Base-by-base conservation (phyloP, 257 asterid genomes). In the Echium plantagineum region DNA sequence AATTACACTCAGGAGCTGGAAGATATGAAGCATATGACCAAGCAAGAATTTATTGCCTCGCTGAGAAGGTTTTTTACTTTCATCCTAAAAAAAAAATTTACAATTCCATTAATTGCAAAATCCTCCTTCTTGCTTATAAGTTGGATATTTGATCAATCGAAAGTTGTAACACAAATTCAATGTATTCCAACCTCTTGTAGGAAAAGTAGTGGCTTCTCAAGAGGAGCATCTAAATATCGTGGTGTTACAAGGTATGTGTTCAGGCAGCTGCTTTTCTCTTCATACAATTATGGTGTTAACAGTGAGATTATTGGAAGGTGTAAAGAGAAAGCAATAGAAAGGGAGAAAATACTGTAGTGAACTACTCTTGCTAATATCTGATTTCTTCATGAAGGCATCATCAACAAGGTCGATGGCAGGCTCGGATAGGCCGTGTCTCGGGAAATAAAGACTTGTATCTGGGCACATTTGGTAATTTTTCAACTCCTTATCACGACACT, bases 341-440 rank as follows among this genome's bases (percentile, higher is more conserved):
- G 59, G 9, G 15, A 17, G 5, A 21, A 24, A 22, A 8, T 3
- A 35, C 15, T 35, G 47, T 35, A 8, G 47, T 35, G 1, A 1
- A 1, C 59, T 8, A 9, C 15, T 9, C 6, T n/a, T 8, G 18
- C 21, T 17, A 52, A 52, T 9, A 7, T 7, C 5, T 17, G 24
- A n/a, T 52, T 28, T 2, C 32, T 2, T 28, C 5, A 28, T 28
- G 32, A 28, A 93, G 99, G 86, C 97, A 93, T 78, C 99, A 89
- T 69, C 98, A 93, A 53, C 98, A 93, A 80, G 98, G 97, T 16
- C 83, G 98, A 0, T 93, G 98, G 98, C 98, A 93, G 65, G 98
- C 98, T 15, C 77, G 98, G 69, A 93, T 93, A 6, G 98, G 98
- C 9, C 95, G 98, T 5, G 98, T 91, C 55, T 94, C 98, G 0